A percentile compares a stretch with the other conserved stretches of the same genome.
Evolutionary conservation across 805 yeast species (phyloP).

Genomic region (Dipodascopsis uninucleata): DNA sequence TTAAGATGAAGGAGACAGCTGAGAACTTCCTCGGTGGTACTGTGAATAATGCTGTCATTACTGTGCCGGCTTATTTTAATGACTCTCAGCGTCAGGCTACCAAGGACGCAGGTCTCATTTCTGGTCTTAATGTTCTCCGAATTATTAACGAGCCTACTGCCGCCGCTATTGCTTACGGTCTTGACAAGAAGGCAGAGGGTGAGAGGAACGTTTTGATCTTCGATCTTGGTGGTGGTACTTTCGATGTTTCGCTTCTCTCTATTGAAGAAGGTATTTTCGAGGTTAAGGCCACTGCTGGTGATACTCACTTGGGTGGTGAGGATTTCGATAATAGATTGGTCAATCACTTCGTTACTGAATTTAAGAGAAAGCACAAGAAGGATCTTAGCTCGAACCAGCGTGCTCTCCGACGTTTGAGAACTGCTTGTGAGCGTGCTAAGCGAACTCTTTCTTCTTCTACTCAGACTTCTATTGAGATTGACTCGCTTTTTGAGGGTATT

Average conservation of each 20-base stretch:
- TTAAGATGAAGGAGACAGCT: conserved; percentile 91
- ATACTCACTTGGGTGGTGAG: conserved; percentile 97
- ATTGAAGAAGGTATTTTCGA: conserved; percentile 96
- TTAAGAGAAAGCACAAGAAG: conserved; percentile 97
- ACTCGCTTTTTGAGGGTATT: conserved; percentile 89
- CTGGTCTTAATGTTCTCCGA: conserved; percentile 91
- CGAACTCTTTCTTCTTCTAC: conserved; percentile 95
- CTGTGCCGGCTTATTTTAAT: conserved; percentile 96
- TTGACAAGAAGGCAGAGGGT: conserved; percentile 57
- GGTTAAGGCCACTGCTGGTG: conserved; percentile 91
- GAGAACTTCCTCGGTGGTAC: conserved; percentile 81
- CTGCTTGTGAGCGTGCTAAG: conserved; percentile 99
- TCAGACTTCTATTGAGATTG: conserved; percentile 92
- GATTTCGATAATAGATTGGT: conserved; percentile 97
- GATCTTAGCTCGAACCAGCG: conserved; percentile 91
- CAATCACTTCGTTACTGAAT: conserved; percentile 87
- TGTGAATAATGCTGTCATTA: conserved; percentile 89
- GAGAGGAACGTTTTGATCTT: conserved; percentile 89
- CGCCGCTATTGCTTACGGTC: conserved; percentile 98
- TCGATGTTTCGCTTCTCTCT: conserved; percentile 90
- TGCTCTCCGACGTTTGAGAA: conserved; percentile 96
- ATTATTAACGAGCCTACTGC: conserved; percentile 98
- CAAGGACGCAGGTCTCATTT: conserved; percentile 95
- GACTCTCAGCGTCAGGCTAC: conserved; percentile 98
- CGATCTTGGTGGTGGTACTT: conserved; percentile 99